Percentiles rank a stretch among this genome's conserved stretches.
phyloP scores from a whole-genome alignment of 2,329 filamentous ascomycete genomes.

The Lachnellula subtilissima region DNA sequence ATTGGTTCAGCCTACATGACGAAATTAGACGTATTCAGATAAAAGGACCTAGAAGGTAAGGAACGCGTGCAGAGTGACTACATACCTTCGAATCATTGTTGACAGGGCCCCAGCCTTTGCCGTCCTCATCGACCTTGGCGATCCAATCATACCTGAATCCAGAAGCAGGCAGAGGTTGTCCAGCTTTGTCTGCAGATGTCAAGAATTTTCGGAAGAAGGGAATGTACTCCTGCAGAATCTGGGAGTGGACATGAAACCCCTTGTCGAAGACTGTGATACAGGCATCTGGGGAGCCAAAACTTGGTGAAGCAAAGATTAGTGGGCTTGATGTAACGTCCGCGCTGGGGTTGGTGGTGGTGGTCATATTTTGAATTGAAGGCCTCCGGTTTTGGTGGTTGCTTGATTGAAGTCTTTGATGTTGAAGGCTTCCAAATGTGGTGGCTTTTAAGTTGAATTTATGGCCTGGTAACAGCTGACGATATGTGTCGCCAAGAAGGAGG shows the following conservation, averaged over 20 bases:
- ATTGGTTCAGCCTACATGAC: not conserved
- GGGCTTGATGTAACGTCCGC: too few relatives aligned
- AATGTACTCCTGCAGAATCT: not conserved
- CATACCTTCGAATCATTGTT: not conserved
- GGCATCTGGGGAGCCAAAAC: not conserved
- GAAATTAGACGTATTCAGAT: not conserved
- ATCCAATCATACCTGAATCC: slow-evolving; percentile 5
- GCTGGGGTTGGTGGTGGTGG: too few relatives aligned
- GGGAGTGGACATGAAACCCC: slow-evolving; percentile 5
- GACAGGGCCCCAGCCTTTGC: not conserved
- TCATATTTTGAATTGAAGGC: too few relatives aligned
- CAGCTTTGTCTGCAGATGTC: not conserved
- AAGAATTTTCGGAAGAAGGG: slow-evolving; percentile 5
- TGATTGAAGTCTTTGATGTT: too few relatives aligned
- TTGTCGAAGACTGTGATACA: slow-evolving; percentile 5
- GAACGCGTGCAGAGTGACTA: not conserved
- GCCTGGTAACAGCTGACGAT: too few relatives aligned
- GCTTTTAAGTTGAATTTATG: too few relatives aligned
- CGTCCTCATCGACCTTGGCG: slow-evolving; percentile 1
- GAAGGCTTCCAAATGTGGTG: too few relatives aligned
- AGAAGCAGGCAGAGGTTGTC: not conserved
- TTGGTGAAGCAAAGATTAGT: too few relatives aligned
- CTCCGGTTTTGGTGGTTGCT: too few relatives aligned
- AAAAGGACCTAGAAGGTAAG: not conserved
- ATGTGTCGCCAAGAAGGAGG: too few relatives aligned